Conservation (phyloP, 2,329 filamentous ascomycete genomes). For the Trichoderma endophyticum region DNA sequence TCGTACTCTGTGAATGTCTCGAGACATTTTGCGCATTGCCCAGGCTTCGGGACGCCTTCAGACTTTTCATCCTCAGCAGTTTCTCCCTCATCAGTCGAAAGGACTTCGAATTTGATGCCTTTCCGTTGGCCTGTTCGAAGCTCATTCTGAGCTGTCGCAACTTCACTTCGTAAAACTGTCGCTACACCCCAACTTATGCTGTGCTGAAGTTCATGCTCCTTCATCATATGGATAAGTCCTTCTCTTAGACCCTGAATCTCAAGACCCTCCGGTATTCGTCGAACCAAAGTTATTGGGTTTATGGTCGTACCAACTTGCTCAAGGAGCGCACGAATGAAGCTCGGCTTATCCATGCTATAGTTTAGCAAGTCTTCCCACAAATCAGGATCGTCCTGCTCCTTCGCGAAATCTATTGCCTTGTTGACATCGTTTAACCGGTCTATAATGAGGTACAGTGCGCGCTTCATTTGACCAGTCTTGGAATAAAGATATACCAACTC, state of each 20-base stretch:
- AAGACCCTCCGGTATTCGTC: conserved; percentile 86
- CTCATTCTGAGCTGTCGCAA: conserved; percentile 76
- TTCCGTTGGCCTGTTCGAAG: conserved; percentile 76
- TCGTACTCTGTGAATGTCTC: conserved; percentile 59
- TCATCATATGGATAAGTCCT: conserved; percentile 84
- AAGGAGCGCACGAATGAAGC: conserved; percentile 86
- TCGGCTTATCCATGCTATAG: conserved; percentile 96
- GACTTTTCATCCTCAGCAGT: conserved; percentile 22
- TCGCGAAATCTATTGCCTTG: conserved; percentile 91
- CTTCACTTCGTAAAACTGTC: conserved; percentile 80
- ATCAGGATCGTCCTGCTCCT: conserved; percentile 86
- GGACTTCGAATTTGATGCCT: conserved; percentile 87
- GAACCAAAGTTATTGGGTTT: conserved; percentile 84
- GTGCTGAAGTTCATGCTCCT: conserved; percentile 92
- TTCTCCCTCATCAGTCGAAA: conserved; percentile 28
- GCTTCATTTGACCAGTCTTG: conserved; percentile 91
- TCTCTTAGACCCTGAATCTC: conserved; percentile 89
- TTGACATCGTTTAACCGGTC: conserved; percentile 87
- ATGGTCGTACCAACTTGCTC: conserved; percentile 94
- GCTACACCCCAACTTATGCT: conserved; percentile 90
- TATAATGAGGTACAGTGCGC: conserved; percentile 88
- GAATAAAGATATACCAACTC: conserved; percentile 95
- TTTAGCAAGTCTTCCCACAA: conserved; percentile 93
- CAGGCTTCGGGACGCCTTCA: conserved; percentile 39
- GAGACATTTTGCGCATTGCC: conserved; percentile 58